Percentiles rank a stretch among this genome's conserved stretches.
Conservation (phyloP, 2,329 filamentous ascomycete genomes). For the Penicillium sp. region DNA sequence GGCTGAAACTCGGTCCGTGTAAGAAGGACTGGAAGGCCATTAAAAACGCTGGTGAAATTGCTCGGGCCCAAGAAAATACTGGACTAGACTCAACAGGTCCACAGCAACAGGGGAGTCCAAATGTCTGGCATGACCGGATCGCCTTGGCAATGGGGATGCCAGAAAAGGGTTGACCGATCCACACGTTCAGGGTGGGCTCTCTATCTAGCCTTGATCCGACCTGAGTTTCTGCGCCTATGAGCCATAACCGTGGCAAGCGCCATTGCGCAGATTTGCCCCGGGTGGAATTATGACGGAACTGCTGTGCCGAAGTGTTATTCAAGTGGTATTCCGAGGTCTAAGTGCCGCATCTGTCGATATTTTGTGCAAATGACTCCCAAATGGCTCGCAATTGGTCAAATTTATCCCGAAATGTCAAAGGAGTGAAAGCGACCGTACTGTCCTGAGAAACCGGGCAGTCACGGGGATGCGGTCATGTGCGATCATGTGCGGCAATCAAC, state of each 20-base stretch:
- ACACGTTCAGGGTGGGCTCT: background rate
- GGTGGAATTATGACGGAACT: background rate
- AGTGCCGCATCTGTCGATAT: background rate
- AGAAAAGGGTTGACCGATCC: background rate
- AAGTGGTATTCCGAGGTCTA: background rate
- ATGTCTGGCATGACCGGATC: slow-evolving; percentile 1
- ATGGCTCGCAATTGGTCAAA: background rate
- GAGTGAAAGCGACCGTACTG: background rate
- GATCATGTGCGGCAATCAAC: background rate
- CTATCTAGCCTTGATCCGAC: background rate
- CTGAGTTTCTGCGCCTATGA: background rate
- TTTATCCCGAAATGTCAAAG: background rate
- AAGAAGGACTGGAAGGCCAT: background rate
- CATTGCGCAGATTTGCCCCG: background rate
- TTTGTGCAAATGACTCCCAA: background rate
- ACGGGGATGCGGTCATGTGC: background rate
- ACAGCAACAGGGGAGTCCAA: background rate
- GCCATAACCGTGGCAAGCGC: too few species aligned
- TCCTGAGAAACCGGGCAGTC: background rate
- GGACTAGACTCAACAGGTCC: background rate
- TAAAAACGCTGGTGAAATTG: background rate
- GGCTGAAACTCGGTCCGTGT: background rate
- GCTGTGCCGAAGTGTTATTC: background rate
- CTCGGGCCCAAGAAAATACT: background rate
- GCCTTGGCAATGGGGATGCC: slow-evolving; percentile 7